phyloP scores from a whole-genome alignment of 345 rosid species.

The Arabis hirsuta region DNA sequence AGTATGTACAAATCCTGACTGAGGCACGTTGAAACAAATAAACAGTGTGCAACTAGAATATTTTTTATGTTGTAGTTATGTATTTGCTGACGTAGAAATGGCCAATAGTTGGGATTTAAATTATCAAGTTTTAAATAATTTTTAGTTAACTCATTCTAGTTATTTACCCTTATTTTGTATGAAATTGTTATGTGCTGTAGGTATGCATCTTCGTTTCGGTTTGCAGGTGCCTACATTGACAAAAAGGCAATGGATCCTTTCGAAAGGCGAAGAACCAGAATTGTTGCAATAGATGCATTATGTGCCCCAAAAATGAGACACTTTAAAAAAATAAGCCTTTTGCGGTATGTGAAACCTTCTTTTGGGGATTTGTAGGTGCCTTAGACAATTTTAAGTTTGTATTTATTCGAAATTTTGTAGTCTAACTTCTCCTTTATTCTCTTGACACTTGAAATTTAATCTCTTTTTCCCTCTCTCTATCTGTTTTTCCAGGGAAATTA shows the following conservation, averaged over 20 bases:
- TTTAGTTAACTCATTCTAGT: conserved; percentile 12
- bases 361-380: conserved; percentile 24
- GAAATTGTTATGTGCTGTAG: conserved; percentile 48
- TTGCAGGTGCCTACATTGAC: conserved; percentile 78
- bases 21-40: conserved; percentile 2
- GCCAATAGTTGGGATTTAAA: conserved; percentile 20
- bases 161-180: conserved; percentile 34
- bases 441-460: conserved; percentile 11
- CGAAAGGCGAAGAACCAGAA: conserved; percentile 67
- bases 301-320: conserved; percentile 67
- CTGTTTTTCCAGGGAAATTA: conserved; percentile 71
- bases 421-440: conserved; percentile 2
- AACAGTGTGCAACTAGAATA: not conserved
- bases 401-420: conserved; percentile 12
- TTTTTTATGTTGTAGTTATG: conserved; percentile 7
- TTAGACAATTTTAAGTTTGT: conserved; percentile 14
- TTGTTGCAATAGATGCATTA: conserved; percentile 87
- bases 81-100: conserved; percentile 2
- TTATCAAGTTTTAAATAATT: not conserved
- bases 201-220: conserved; percentile 92
- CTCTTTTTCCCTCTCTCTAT: conserved; percentile 13
- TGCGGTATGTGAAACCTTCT: conserved; percentile 60
- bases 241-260: conserved; percentile 57
- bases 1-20: conserved; percentile 16
- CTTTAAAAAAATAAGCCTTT: conserved; percentile 52